A percentile compares a stretch with the other conserved stretches of the same genome.
These are phyloP conservation scores for Caloboletus firmus DNA, from an alignment of 1,284 basidiomycete species.

Conservation along the genomic window DNA sequence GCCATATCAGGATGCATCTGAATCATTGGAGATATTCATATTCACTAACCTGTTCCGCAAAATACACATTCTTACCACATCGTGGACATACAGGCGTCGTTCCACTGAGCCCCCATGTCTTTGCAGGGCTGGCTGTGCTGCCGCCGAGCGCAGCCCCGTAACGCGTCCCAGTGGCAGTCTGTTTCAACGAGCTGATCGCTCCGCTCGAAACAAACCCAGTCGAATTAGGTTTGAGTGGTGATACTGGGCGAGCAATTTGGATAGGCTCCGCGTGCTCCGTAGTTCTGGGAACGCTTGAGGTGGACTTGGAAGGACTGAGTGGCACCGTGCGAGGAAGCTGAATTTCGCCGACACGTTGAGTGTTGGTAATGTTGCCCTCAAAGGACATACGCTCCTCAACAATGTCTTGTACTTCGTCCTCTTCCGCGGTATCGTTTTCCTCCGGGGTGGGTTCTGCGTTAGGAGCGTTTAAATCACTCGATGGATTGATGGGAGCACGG, in stretches of 20 bases:
- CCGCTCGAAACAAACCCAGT: conserved; percentile 21
- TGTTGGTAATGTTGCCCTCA: conserved; percentile 36
- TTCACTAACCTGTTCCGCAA: conserved; percentile 56
- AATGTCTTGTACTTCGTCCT: conserved; percentile 28
- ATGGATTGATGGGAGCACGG: conserved; percentile 20
- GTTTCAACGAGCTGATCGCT: conserved; percentile 35
- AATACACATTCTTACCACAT: conserved; percentile 61
- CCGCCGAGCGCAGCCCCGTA: conserved; percentile 49
- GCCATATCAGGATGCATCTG: conserved; percentile 10
- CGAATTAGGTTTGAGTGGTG: conserved; percentile 28
- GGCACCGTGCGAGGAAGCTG: conserved; percentile 42
- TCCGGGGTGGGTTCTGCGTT: conserved; percentile 14
- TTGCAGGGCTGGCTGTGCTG: conserved; percentile 33
- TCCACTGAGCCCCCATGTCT: conserved; percentile 42
- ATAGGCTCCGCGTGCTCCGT: conserved; percentile 9
- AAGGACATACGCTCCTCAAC: conserved; percentile 25
- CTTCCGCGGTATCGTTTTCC: conserved; percentile 28
- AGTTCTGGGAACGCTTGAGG: conserved; percentile 6
- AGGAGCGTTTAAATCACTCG: conserved; percentile 11
- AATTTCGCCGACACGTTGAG: conserved; percentile 36
- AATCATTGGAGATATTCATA: not conserved
- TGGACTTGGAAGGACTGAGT: conserved; percentile 33
- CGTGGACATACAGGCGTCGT: conserved; percentile 53
- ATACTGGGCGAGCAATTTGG: conserved; percentile 19
- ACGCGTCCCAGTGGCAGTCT: conserved; percentile 49